Evolutionary conservation across 441 rosid genomes (phyloP), one percentile per base, ranked within the genome.

Genomic region (Erodium texanum): DNA sequence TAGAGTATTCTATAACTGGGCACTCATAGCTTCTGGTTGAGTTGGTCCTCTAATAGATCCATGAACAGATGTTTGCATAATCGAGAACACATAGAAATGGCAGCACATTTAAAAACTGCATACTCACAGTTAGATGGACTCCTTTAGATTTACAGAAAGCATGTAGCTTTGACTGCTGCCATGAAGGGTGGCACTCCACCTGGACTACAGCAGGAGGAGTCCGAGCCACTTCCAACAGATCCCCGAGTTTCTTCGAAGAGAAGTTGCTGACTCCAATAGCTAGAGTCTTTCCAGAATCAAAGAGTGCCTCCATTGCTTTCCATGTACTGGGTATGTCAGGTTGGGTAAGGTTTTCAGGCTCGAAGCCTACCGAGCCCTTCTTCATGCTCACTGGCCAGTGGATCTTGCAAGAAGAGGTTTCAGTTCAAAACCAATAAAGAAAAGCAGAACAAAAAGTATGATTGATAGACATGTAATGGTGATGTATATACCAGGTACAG

Each of bases 261-360:
- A 89, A 89, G 74, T 89, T 92, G 72, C 97, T 87, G 27, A 89
- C 91, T 22, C 98, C 96, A 67, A 85, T 81, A 0, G 93, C 98
- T 23, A 75, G 77, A 73, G 87, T 81, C 81, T 86, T 92, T 24
- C 94, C 86, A 63, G 89, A 81, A 71, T 85, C 85, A 67, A 76
- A 83, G 19, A 86, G 82, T 67, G 82, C 75, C 78, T 92, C 97
- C 97, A 92, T 83, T 18, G 96, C 90, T 69, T 62, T 71, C 97
- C 97, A 89, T 56, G 96, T 91, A 74, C 73, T 73, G 24, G 89
- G 86, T 59, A 87, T 78, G 79, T 91, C 92, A 0, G 86, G 77
- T 16, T 73, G 80, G 7, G 67, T 64, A 64, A 89, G 73, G 71
- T 80, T 68, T 68, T 85, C 90, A 45, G 87, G 90, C 65, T 23